phyloP scores from a whole-genome alignment of 176 grass and related monocot genomes.

The Ampelocalamus luodianensis region DNA sequence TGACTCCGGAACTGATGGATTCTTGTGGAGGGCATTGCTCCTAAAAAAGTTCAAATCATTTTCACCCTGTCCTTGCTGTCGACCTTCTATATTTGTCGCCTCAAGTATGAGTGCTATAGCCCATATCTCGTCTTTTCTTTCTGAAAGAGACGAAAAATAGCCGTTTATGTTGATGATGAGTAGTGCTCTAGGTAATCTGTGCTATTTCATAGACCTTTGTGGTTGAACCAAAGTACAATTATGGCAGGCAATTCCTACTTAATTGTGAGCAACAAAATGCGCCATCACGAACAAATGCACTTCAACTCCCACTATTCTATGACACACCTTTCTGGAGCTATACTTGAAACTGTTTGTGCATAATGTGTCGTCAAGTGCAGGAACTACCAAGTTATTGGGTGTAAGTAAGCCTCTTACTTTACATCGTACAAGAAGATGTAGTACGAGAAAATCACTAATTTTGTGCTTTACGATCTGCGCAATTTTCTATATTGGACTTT shows the following conservation, averaged over 20 bases:
- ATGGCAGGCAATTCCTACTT: background rate
- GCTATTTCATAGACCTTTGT: background rate
- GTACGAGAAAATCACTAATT: too few relatives aligned
- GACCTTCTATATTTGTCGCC: background rate
- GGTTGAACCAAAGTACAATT: background rate
- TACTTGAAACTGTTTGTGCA: background rate
- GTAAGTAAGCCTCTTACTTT: background rate
- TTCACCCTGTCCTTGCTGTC: background rate
- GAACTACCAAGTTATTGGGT: background rate
- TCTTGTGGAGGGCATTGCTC: background rate
- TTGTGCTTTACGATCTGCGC: too few relatives aligned
- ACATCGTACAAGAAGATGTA: too few relatives aligned
- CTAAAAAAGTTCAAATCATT: background rate
- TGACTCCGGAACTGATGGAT: slow-evolving; percentile 7
- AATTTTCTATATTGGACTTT: too few relatives aligned
- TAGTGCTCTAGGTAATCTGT: background rate
- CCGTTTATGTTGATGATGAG: background rate
- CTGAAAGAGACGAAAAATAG: background rate
- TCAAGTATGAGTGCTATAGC: slow-evolving; percentile 2
- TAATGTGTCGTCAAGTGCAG: background rate
- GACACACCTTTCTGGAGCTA: background rate
- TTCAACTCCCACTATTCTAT: background rate
- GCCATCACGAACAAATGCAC: background rate
- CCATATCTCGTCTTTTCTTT: background rate
- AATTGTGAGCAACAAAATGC: background rate